Conservation (phyloP, 306 rosid genomes). For the Abrus precatorius region DNA sequence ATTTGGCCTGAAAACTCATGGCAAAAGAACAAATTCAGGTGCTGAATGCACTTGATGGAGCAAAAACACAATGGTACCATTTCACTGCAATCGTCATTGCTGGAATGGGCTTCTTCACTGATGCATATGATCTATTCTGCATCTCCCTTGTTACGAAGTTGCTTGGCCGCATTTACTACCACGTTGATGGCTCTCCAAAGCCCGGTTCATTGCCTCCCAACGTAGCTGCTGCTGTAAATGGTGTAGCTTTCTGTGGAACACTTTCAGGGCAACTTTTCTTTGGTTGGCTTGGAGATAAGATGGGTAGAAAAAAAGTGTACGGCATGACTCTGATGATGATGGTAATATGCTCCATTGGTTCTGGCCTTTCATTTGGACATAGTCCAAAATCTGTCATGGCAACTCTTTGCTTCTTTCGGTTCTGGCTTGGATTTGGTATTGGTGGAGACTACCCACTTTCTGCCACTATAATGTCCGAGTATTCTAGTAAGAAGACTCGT, state of each 20-base stretch:
- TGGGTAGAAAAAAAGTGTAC: conserved; percentile 78
- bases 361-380: conserved; percentile 82
- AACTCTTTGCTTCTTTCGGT: conserved; percentile 82
- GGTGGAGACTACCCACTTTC: conserved; percentile 92
- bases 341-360: conserved; percentile 76
- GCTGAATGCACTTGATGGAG: conserved; percentile 73
- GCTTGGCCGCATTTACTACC: conserved; percentile 84
- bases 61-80: conserved; percentile 88
- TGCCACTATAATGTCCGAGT: conserved; percentile 87
- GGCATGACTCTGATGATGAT: conserved; percentile 81
- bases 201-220: conserved; percentile 84
- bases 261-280: conserved; percentile 81
- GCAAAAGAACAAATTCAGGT: conserved; percentile 67
- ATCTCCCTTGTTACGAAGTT: conserved; percentile 80
- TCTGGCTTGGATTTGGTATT: conserved; percentile 89
- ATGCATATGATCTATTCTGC: conserved; percentile 85
- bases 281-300: conserved; percentile 85
- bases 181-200: conserved; percentile 64
- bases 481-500: conserved; percentile 81
- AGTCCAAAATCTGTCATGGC: conserved; percentile 69
- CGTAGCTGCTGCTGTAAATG: conserved; percentile 86
- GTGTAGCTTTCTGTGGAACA: conserved; percentile 84
- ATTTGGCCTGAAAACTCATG: conserved; percentile 49
- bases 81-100: conserved; percentile 84
- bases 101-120: conserved; percentile 95